These are phyloP conservation scores for Ophiostoma sp. DNA, from an alignment of 2,329 filamentous ascomycete species.

Conservation along the genomic window DNA sequence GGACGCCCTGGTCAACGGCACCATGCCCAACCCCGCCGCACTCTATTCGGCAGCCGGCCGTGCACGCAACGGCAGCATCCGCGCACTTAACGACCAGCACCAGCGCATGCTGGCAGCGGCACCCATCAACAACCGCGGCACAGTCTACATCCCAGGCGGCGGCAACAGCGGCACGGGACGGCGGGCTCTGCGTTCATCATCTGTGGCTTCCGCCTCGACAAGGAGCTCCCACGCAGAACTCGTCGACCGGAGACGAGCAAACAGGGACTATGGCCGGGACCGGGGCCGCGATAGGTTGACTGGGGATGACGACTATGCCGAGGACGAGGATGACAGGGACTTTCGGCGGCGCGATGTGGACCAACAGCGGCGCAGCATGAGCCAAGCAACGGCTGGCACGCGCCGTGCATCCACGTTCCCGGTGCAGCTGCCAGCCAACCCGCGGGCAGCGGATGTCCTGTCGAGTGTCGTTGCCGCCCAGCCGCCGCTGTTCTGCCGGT, in stretches of 20 bases:
- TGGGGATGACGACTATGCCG: not conserved
- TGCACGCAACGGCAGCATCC: constrained; percentile 35
- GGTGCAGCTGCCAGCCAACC: not conserved
- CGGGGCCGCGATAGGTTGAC: too few relatives aligned
- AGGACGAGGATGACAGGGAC: not conserved
- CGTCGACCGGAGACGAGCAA: not conserved
- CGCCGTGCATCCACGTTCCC: constrained; percentile 1
- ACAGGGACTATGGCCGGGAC: not conserved
- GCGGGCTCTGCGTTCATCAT: not conserved
- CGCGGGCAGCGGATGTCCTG: not conserved
- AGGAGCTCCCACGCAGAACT: not conserved
- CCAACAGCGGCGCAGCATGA: not conserved
- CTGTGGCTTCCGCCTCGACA: not conserved
- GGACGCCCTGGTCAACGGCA: constrained; percentile 34
- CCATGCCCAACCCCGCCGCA: constrained; percentile 30
- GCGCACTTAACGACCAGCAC: constrained; percentile 34
- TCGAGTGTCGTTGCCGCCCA: not conserved
- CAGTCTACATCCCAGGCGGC: constrained; percentile 4
- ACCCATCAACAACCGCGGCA: not conserved
- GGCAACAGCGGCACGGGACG: not conserved
- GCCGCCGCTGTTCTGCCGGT: constrained; percentile 33
- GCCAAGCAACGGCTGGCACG: not conserved
- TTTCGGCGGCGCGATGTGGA: not conserved
- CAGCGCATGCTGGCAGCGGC: constrained; percentile 30
- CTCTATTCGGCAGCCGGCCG: constrained; percentile 34